Evolutionary conservation across 2,329 filamentous ascomycete genomes (phyloP).

Genomic region (Rutstroemia sp.): DNA sequence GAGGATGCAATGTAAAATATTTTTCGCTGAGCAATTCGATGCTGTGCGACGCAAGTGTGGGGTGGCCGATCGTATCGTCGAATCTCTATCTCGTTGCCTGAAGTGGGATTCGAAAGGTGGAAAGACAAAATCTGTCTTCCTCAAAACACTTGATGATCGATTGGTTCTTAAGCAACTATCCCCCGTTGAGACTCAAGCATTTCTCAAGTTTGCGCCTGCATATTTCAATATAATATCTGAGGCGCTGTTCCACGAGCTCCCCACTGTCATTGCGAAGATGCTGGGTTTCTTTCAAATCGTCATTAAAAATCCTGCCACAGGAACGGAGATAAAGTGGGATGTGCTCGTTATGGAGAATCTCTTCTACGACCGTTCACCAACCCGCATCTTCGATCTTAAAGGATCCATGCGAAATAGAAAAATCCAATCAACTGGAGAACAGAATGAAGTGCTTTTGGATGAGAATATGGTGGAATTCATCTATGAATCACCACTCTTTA

Average conservation of each 20-base stretch:
- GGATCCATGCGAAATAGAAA: slow-evolving; percentile 98
- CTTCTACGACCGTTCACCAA: slow-evolving; percentile 89
- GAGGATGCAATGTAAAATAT: slow-evolving; percentile 95
- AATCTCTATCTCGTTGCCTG: slow-evolving; percentile 87
- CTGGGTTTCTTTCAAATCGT: slow-evolving; percentile 95
- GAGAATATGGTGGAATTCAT: slow-evolving; percentile 99
- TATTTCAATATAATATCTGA: slow-evolving; percentile 98
- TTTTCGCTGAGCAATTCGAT: slow-evolving; percentile 97
- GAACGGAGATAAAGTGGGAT: slow-evolving; percentile 90
- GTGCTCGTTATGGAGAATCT: slow-evolving; percentile 95
- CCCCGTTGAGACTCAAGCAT: slow-evolving; percentile 85
- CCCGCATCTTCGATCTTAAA: slow-evolving; percentile 90
- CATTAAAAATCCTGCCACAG: slow-evolving; percentile 89
- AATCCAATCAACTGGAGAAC: slow-evolving; percentile 89
- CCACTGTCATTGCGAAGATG: slow-evolving; percentile 98
- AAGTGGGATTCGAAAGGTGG: slow-evolving; percentile 98
- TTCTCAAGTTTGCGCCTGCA: slow-evolving; percentile 89
- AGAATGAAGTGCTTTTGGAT: slow-evolving; percentile 91
- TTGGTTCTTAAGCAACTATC: slow-evolving; percentile 77
- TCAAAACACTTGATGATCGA: slow-evolving; percentile 92
- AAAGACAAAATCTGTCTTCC: slow-evolving; percentile 94
- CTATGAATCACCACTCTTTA: slow-evolving; percentile 92
- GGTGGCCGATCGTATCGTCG: slow-evolving; percentile 86
- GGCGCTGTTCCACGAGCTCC: slow-evolving; percentile 88
- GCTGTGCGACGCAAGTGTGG: slow-evolving; percentile 88